Percentiles rank a stretch among this genome's conserved stretches.
Evolutionary conservation across 345 rosid species (phyloP).

Genomic region (Eucalyptus marginata): DNA sequence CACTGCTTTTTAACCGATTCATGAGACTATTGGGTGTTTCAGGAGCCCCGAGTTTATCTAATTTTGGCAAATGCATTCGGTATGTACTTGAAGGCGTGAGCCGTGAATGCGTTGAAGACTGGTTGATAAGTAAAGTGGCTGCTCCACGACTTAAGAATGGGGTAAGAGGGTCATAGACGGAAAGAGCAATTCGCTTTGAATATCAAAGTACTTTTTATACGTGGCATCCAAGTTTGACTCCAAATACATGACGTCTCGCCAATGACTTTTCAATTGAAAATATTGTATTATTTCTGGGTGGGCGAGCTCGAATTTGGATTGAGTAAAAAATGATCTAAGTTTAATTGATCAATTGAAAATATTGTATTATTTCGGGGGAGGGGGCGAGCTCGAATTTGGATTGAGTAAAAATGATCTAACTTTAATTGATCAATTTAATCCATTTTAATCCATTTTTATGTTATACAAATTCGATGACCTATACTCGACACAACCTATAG

Average conservation of each 20-base stretch:
- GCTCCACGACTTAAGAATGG: not conserved
- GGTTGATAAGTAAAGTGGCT: not conserved
- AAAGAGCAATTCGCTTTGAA: not conserved
- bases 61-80: not conserved
- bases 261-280: not conserved
- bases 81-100: not conserved
- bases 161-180: not conserved
- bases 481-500: fast-evolving
- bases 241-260: not conserved
- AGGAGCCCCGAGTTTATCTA: not conserved
- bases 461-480: fast-evolving
- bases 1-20: not conserved
- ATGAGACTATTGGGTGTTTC: not conserved
- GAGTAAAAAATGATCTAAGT: too few species aligned
- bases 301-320: too few species aligned
- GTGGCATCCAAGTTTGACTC: not conserved
- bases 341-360: too few species aligned
- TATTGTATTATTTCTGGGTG: not conserved
- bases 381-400: not conserved
- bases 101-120: not conserved
- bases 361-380: too few species aligned
- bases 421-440: too few species aligned
- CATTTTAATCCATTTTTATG: too few species aligned
- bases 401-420: fast-evolving
- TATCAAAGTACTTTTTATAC: not conserved